Percentiles rank a stretch among this genome's conserved stretches.
These are phyloP conservation scores for Lachancea meyersii DNA, from an alignment of 805 yeast genomes.

Conservation along the genomic window DNA sequence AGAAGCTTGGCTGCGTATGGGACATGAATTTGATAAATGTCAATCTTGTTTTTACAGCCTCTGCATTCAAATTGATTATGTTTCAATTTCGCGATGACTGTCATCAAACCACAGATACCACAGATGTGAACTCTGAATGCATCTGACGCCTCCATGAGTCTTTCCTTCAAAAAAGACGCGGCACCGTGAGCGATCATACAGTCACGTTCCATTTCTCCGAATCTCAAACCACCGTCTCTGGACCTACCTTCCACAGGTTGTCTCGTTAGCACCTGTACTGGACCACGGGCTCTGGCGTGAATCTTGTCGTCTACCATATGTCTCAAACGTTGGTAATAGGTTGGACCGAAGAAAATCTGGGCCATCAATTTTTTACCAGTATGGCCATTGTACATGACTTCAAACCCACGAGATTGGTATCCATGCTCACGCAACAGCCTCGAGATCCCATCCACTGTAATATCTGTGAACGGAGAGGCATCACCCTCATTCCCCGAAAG, in stretches of 20 bases:
- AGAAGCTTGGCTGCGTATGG: conserved; percentile 97
- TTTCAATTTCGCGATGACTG: conserved; percentile 93
- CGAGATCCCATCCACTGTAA: conserved; percentile 95
- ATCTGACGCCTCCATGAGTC: conserved; percentile 98
- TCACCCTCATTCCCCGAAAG: conserved; percentile 97
- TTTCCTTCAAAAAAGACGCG: conserved; percentile 94
- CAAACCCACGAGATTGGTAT: conserved; percentile 96
- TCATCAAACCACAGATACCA: conserved; percentile 97
- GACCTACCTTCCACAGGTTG: conserved; percentile 99
- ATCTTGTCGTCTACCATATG: conserved; percentile 99
- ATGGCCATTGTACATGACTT: conserved; percentile 97
- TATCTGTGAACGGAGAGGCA: conserved; percentile 98
- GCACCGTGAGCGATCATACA: conserved; percentile 99
- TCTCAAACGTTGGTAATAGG: conserved; percentile 96
- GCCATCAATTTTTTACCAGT: conserved; percentile 98
- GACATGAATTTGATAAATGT: conserved; percentile 93
- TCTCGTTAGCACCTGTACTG: conserved; percentile 94
- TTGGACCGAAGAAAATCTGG: conserved; percentile 98
- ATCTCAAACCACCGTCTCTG: conserved; percentile 96
- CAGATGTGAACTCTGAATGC: conserved; percentile 97
- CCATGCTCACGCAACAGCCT: conserved; percentile 90
- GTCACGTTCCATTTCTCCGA: conserved; percentile 99
- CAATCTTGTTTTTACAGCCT: conserved; percentile 96
- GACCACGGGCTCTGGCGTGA: conserved; percentile 99
- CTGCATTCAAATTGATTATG: conserved; percentile 98